Base-by-base conservation (phyloP, 495 filamentous ascomycete genomes). In the Amphirosellinia nigrospora region DNA sequence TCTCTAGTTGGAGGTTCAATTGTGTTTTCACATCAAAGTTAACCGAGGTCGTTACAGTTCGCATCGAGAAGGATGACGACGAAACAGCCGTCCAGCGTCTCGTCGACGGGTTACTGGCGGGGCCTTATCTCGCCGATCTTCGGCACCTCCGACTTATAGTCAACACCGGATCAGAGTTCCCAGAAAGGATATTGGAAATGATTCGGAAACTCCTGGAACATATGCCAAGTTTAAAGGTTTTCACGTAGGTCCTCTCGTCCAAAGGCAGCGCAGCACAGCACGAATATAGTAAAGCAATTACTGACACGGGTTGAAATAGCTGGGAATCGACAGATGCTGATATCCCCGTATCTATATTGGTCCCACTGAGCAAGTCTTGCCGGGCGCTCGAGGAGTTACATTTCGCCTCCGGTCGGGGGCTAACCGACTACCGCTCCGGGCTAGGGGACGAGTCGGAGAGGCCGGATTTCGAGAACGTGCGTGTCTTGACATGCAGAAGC, bases 121-220 rank as follows among this genome's bases (percentile, higher is more conserved):
- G 64, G 48, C 64, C 64, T n/a, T 66, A 66, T 32, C 64, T 66
- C 10, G 4, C n/a, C 11, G 50, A 66, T 30, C 64, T 66, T 15
- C 30, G 13, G 38, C 64, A 66, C 15, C 43, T 66, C 43, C 34
- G 43, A n/a, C 16, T 66, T 2, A 41, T 53, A 23, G 30, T 66
- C 11, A 48, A 41, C 15, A 66, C 41, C 4, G 64, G 48, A 21
- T 34, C 64, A 10, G n/a, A 9, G 1, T 55, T 55, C 13, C 46
- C 64, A 0, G 34, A 43, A 34, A 55, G 28, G 5, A 66, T 13
- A 10, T 41, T 55, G 6, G 46, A 30, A 5, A 55, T 43, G 21
- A 46, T 66, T 23, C 34, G 43, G 21, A 16, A 23, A 43, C 64
- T 66, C 9, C 48, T 66, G 1, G 38, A 13, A 9, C 10, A 55